Percentiles rank a stretch among this genome's conserved stretches.
These are phyloP conservation scores for Tribonema minus DNA, from an alignment of 108 stramenopile species.

Conservation along the genomic window DNA sequence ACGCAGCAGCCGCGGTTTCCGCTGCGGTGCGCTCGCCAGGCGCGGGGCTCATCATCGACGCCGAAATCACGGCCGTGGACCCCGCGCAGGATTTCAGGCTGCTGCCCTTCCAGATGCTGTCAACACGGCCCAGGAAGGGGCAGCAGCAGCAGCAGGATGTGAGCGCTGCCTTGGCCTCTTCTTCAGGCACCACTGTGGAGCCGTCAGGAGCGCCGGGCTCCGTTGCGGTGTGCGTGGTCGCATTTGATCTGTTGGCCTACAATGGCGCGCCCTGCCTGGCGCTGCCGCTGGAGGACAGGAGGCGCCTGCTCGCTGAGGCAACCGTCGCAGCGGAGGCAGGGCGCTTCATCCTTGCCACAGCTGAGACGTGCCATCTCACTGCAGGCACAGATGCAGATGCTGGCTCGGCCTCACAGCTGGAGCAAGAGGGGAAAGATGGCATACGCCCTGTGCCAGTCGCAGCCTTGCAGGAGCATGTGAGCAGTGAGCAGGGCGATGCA, in stretches of 20 bases:
- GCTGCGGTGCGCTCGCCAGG: neutral
- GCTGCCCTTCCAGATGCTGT: neutral
- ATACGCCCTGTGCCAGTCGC: too few species aligned
- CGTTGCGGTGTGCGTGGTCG: conserved; percentile 5
- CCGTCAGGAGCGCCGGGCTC: neutral
- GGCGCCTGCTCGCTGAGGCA: neutral
- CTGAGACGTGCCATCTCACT: neutral
- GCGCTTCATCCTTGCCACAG: neutral
- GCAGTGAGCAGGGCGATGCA: neutral
- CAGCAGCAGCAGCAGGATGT: neutral
- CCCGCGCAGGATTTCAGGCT: neutral
- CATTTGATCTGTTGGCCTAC: conserved; percentile 1
- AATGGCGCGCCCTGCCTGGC: neutral
- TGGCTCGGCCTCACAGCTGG: neutral
- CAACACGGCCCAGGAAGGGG: neutral
- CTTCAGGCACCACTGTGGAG: neutral
- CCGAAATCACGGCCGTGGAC: neutral
- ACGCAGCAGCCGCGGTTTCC: neutral
- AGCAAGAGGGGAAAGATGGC: too few species aligned
- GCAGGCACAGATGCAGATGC: neutral
- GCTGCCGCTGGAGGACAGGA: neutral
- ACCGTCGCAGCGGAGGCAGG: neutral
- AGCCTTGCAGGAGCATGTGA: too few species aligned
- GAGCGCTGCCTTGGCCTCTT: neutral
- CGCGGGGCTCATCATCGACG: neutral